These are phyloP conservation scores for Herpetomonas muscarum DNA, from an alignment of 208 protist species.

Conservation along the genomic window DNA sequence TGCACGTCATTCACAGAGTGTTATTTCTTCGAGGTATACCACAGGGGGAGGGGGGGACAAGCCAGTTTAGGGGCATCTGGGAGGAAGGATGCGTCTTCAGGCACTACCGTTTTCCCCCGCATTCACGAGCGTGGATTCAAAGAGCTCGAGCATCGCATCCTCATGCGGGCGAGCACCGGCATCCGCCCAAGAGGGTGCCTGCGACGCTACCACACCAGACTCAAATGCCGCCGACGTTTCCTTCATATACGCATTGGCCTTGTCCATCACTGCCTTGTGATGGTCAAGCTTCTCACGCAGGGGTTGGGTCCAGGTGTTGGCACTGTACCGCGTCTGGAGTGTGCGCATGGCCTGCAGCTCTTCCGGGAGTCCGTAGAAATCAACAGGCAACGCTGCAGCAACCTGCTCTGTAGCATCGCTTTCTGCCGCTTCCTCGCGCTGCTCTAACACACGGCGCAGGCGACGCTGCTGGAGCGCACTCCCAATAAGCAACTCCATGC, in stretches of 20 bases:
- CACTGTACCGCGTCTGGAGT: constrained; percentile 46
- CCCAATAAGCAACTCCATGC: constrained; percentile 63
- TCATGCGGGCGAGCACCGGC: constrained; percentile 30
- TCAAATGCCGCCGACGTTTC: constrained; percentile 8
- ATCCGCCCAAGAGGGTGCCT: constrained; percentile 40
- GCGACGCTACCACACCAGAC: background rate
- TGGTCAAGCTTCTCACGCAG: constrained; percentile 15
- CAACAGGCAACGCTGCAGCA: constrained; percentile 4
- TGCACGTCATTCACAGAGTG: too few relatives aligned
- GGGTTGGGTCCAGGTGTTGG: constrained; percentile 57
- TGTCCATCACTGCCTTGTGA: constrained; percentile 22
- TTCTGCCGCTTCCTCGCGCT: constrained; percentile 5
- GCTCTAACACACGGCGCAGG: constrained; percentile 37
- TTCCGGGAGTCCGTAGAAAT: constrained; percentile 40
- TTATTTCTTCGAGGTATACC: too few relatives aligned
- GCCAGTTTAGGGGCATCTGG: too few relatives aligned
- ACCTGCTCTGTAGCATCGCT: constrained; percentile 4
- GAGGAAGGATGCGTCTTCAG: background rate
- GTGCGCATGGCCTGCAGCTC: constrained; percentile 40
- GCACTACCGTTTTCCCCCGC: background rate
- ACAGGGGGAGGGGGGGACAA: too few relatives aligned
- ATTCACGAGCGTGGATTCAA: constrained; percentile 49
- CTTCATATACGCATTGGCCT: constrained; percentile 34
- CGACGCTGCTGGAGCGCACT: constrained; percentile 44
- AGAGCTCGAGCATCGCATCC: constrained; percentile 39